phyloP scores from a whole-genome alignment of 768 basidiomycete species.

The Tricholoma matsutake region DNA sequence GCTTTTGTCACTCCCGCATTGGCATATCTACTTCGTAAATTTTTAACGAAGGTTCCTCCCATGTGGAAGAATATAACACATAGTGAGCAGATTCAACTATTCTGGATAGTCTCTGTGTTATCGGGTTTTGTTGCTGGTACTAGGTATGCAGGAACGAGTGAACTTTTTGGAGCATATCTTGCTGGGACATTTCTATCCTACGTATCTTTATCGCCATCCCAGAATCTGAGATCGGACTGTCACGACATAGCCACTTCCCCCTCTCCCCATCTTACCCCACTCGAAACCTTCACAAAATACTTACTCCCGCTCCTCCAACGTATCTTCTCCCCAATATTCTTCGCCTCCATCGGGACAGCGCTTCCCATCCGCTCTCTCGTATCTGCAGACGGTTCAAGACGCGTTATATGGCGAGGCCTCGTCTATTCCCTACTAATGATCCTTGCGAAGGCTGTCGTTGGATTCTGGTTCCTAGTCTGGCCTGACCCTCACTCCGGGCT shows the following conservation, averaged over 20 bases:
- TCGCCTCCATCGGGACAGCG: constrained; percentile 59
- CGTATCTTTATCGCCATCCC: constrained; percentile 17
- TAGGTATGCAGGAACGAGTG: constrained; percentile 54
- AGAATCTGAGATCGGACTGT: not conserved
- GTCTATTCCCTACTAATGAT: constrained; percentile 58
- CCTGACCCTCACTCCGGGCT: constrained; percentile 12
- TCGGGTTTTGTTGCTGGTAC: constrained; percentile 46
- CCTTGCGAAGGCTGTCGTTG: constrained; percentile 48
- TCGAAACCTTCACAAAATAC: constrained; percentile 32
- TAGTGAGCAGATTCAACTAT: constrained; percentile 23
- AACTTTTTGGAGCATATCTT: constrained; percentile 61
- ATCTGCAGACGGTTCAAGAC: constrained; percentile 34
- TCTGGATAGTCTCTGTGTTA: constrained; percentile 35
- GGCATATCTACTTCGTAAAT: constrained; percentile 17
- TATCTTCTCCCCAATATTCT: constrained; percentile 62
- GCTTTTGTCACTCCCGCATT: constrained; percentile 36
- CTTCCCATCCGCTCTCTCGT: constrained; percentile 46
- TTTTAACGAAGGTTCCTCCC: constrained; percentile 1
- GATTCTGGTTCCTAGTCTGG: constrained; percentile 41
- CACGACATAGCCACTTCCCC: not conserved
- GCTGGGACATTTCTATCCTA: constrained; percentile 49
- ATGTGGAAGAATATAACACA: constrained; percentile 7
- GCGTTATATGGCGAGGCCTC: constrained; percentile 50
- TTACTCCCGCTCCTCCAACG: constrained; percentile 36
- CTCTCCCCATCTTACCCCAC: constrained; percentile 4